These are phyloP conservation scores for Takashimella tepidaria DNA, from an alignment of 1,284 basidiomycete species.

Conservation along the genomic window DNA sequence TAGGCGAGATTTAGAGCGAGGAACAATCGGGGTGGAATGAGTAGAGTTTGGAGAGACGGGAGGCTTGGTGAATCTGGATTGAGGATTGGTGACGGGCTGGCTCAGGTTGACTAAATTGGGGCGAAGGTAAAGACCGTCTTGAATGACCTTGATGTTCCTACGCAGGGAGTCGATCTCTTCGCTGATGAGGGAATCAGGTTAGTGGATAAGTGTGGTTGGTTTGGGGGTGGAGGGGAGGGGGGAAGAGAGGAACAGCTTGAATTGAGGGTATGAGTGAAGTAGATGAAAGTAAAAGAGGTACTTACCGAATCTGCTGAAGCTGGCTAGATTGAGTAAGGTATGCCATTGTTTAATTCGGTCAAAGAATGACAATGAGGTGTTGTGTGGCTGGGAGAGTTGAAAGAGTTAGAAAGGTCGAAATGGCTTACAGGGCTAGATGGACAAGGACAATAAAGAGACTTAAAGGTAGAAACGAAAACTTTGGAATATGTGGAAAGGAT, in stretches of 20 bases:
- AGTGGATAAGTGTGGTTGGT: too few species aligned
- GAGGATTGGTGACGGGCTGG: neutral
- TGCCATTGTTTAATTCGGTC: too few species aligned
- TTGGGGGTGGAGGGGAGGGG: too few species aligned
- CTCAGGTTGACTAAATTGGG: neutral
- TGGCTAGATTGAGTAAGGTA: too few species aligned
- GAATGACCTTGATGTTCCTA: neutral
- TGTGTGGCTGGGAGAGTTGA: too few species aligned
- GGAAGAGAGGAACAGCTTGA: too few species aligned
- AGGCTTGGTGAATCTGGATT: neutral
- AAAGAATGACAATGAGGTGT: too few species aligned
- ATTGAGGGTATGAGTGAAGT: neutral
- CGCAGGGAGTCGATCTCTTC: neutral
- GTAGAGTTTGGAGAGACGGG: neutral
- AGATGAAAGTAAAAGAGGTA: neutral
- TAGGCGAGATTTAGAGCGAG: slow-evolving; percentile 1
- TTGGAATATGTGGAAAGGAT: too few species aligned
- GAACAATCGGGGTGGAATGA: neutral
- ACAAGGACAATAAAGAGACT: too few species aligned
- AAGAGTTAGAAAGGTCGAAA: too few species aligned
- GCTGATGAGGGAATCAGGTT: neutral
- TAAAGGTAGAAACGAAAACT: too few species aligned
- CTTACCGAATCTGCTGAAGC: neutral
- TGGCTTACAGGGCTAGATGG: too few species aligned
- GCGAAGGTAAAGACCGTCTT: neutral